Percentiles rank a stretch among this genome's conserved stretches.
phyloP scores from a whole-genome alignment of 2,329 filamentous ascomycete genomes.

The Penicillium polonicum region DNA sequence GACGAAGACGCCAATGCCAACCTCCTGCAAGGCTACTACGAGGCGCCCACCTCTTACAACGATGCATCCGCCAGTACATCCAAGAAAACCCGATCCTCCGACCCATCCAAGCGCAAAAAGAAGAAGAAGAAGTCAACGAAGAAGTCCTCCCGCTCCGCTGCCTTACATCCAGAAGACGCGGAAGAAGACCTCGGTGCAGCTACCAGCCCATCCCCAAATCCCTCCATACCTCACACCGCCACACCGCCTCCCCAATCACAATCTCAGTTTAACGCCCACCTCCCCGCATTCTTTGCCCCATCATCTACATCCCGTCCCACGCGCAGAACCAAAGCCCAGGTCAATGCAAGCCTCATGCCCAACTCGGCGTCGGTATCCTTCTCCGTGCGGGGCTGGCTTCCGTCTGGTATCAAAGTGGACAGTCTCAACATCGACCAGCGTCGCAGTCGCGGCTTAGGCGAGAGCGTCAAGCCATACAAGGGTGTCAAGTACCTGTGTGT shows the following conservation, averaged over 20 bases:
- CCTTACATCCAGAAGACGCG: constrained; percentile 18
- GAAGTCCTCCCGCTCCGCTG: constrained; percentile 25
- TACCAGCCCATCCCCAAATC: constrained; percentile 19
- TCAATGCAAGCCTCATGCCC: constrained; percentile 77
- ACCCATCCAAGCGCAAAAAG: constrained; percentile 33
- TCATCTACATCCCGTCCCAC: constrained; percentile 24
- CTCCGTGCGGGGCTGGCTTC: constrained; percentile 62
- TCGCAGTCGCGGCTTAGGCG: constrained; percentile 80
- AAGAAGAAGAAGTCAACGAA: constrained; percentile 41
- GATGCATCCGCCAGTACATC: constrained; percentile 26
- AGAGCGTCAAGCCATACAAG: constrained; percentile 91
- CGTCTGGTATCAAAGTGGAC: constrained; percentile 64
- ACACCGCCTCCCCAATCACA: constrained; percentile 18
- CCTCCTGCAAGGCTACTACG: constrained; percentile 47
- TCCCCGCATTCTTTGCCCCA: constrained; percentile 24
- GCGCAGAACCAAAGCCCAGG: constrained; percentile 50
- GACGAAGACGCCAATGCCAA: constrained; percentile 38
- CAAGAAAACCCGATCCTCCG: constrained; percentile 27
- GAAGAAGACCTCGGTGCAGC: constrained; percentile 19
- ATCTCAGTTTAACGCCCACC: constrained; percentile 17
- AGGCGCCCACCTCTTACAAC: constrained; percentile 41
- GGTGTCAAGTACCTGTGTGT: constrained; percentile 94
- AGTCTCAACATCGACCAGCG: constrained; percentile 65
- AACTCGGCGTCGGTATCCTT: constrained; percentile 70
- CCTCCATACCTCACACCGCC: constrained; percentile 24